Evolutionary conservation across 208 protist genomes (phyloP).

Genomic region (Naegleria lovaniensis): DNA sequence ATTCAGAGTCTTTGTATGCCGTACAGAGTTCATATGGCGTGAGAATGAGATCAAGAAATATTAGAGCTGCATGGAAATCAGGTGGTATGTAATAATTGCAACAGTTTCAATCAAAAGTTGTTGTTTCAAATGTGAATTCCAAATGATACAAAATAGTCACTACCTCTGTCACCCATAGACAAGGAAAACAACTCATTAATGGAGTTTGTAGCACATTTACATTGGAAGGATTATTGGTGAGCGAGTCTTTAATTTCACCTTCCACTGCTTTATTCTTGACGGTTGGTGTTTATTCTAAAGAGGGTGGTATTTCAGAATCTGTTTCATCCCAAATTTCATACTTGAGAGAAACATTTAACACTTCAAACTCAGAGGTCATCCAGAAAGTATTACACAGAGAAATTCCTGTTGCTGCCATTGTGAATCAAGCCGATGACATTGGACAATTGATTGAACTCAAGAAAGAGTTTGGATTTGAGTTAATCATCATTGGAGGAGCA

Average conservation of each 20-base stretch:
- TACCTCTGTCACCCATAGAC: not conserved
- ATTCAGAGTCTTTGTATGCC: not conserved
- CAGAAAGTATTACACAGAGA: not conserved
- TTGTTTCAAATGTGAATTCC: no score
- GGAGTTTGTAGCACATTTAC: not conserved
- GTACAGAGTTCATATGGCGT: not conserved
- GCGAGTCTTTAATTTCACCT: not conserved
- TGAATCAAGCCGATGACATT: not conserved
- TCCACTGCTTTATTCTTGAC: not conserved
- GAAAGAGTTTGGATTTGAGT: not conserved
- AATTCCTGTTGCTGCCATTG: not conserved
- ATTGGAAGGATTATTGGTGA: not conserved
- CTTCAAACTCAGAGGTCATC: not conserved
- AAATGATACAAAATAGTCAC: not conserved
- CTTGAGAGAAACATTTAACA: not conserved
- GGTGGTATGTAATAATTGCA: no score
- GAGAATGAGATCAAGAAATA: not conserved
- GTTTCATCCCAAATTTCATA: not conserved
- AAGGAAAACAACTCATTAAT: not conserved
- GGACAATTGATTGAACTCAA: not conserved
- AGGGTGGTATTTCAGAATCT: not conserved
- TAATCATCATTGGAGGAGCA: conserved; percentile 6
- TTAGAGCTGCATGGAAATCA: not conserved
- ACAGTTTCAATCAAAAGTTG: no score
- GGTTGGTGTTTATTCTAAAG: not conserved